These are phyloP conservation scores for Penicillium corylophilum DNA, from an alignment of 2,329 filamentous ascomycete genomes.

Conservation along the genomic window DNA sequence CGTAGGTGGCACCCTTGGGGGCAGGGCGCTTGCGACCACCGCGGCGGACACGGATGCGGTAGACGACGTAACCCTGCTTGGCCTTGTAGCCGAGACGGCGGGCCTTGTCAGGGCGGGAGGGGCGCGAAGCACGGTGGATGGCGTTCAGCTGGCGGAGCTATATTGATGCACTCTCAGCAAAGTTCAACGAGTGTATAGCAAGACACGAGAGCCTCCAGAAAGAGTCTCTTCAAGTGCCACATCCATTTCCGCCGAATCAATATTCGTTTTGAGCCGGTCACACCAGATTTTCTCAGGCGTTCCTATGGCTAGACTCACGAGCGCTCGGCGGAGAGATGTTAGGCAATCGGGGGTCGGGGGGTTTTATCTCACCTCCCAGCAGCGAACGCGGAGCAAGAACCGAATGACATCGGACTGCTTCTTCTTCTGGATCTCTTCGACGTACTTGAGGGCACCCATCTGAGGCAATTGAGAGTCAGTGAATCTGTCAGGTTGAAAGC, in stretches of 20 bases:
- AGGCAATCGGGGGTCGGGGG: slow-evolving; percentile 36
- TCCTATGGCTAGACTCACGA: slow-evolving; percentile 38
- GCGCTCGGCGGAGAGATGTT: slow-evolving; percentile 39
- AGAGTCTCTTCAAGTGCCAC: slow-evolving; percentile 44
- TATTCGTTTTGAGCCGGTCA: slow-evolving; percentile 32
- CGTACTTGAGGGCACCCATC: slow-evolving; percentile 99
- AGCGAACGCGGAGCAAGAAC: slow-evolving; percentile 99
- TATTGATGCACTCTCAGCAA: slow-evolving; percentile 99
- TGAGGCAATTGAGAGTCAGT: slow-evolving; percentile 39
- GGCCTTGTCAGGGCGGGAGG: slow-evolving; percentile 98
- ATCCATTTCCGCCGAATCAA: slow-evolving; percentile 42
- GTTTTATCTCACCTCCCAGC: slow-evolving; percentile 80
- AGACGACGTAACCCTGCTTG: slow-evolving; percentile 99
- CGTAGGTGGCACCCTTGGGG: slow-evolving; percentile 97
- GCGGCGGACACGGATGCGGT: slow-evolving; percentile 96
- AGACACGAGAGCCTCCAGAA: slow-evolving; percentile 48
- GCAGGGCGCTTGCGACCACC: slow-evolving; percentile 98
- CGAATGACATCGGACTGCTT: slow-evolving; percentile 99
- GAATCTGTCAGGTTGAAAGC: slow-evolving; percentile 5
- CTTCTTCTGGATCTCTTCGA: slow-evolving; percentile 99
- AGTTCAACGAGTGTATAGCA: slow-evolving; percentile 99
- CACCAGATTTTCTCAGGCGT: slow-evolving; percentile 27
- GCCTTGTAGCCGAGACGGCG: slow-evolving; percentile 99
- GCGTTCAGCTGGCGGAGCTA: slow-evolving; percentile 99
- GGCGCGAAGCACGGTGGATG: slow-evolving; percentile 97